A percentile compares a stretch with the other conserved stretches of the same genome.
phyloP scores from a whole-genome alignment of 441 rosid genomes.

The Populus hybrid region DNA sequence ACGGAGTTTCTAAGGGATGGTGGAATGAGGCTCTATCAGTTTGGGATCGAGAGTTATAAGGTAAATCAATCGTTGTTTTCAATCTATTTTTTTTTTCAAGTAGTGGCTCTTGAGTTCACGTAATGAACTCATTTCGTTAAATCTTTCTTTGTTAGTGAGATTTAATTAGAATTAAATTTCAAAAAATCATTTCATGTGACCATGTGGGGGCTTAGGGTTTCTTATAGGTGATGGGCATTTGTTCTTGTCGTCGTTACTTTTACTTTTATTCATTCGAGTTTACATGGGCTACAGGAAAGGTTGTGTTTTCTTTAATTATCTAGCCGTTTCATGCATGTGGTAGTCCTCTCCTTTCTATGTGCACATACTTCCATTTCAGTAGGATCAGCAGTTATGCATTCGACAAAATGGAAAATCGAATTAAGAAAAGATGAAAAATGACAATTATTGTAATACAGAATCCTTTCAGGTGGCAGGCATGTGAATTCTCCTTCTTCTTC shows the following conservation, averaged over 20 bases:
- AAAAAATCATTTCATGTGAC: not conserved
- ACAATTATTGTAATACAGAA: not conserved
- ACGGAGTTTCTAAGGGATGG: constrained; percentile 51
- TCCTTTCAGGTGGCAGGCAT: constrained; percentile 10
- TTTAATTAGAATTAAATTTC: no score
- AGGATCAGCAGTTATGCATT: not conserved
- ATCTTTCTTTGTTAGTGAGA: not conserved
- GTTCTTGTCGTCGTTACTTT: not conserved
- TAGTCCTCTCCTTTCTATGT: not conserved
- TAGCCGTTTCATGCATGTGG: not conserved
- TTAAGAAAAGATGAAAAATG: not conserved
- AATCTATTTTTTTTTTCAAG: not conserved
- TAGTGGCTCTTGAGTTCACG: not conserved
- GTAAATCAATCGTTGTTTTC: constrained; percentile 20
- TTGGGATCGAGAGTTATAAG: constrained; percentile 82
- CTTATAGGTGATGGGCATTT: constrained; percentile 1
- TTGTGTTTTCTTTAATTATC: not conserved
- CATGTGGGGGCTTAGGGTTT: not conserved
- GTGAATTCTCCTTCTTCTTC: not conserved
- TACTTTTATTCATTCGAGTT: not conserved
- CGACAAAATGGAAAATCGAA: not conserved
- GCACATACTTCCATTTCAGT: not conserved
- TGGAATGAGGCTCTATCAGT: constrained; percentile 71
- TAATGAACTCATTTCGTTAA: not conserved
- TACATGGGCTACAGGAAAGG: not conserved